These are phyloP conservation scores for Phtheirospermum japonicum DNA, from an alignment of 257 asterid genomes.

Conservation along the genomic window DNA sequence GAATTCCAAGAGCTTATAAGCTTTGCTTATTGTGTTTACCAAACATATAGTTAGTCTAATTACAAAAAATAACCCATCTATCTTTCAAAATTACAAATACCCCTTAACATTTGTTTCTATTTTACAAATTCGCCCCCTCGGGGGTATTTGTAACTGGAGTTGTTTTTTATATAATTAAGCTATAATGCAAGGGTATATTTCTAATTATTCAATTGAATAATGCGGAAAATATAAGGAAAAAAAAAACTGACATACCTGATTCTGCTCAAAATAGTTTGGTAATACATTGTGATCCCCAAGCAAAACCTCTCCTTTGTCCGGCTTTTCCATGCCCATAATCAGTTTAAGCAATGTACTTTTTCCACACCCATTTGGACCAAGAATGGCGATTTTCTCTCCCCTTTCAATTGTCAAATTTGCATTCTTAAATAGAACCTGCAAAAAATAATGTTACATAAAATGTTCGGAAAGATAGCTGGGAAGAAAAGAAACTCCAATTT, in stretches of 20 bases:
- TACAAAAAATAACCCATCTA: too few species aligned
- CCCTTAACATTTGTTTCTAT: too few species aligned
- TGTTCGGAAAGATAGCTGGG: too few species aligned
- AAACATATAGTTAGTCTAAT: too few species aligned
- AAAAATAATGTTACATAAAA: background rate
- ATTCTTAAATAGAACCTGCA: slow-evolving; percentile 72
- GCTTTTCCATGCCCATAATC: slow-evolving; percentile 81
- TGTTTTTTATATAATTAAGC: too few species aligned
- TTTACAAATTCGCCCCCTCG: too few species aligned
- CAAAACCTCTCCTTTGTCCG: slow-evolving; percentile 65
- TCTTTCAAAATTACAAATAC: too few species aligned
- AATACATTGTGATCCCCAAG: slow-evolving; percentile 91
- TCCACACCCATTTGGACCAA: slow-evolving; percentile 99
- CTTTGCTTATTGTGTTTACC: too few species aligned
- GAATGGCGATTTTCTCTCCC: slow-evolving; percentile 95
- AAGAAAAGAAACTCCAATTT: too few species aligned
- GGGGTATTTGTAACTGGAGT: too few species aligned
- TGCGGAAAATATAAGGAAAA: background rate
- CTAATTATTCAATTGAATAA: too few species aligned
- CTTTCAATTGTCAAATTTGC: slow-evolving; percentile 80
- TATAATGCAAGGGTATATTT: background rate
- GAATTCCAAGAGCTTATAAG: too few species aligned
- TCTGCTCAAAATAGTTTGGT: slow-evolving; percentile 96
- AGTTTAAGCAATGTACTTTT: slow-evolving; percentile 90
- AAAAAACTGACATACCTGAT: slow-evolving; percentile 60